Base-by-base conservation (phyloP, 2,329 filamentous ascomycete genomes). In the Ophiostoma himal-ulmi region DNA sequence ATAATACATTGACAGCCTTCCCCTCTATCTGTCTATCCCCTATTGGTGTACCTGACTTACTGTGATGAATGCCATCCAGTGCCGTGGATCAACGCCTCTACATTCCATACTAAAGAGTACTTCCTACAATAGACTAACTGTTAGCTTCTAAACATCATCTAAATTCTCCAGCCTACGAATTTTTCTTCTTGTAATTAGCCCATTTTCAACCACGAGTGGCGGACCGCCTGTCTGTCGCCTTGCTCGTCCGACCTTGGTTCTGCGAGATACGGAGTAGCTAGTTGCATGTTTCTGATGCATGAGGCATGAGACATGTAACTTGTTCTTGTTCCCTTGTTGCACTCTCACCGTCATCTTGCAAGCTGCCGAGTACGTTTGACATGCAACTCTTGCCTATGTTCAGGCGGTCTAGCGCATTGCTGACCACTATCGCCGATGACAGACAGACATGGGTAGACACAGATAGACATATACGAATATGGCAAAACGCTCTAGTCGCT, bases 321-420 rank as follows among this genome's bases (percentile, higher is more conserved):
- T 57, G 44, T 57, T 57, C n/a, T 26, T 22, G 48, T 22, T 8
- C 10, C 20, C 48, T 22, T 54, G 48, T 22, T 22, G n/a, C 52
- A 26, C 52, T 48, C 44, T 57, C 52, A 57, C 52, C 52, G 52
- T 57, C 52, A 13, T 10, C 10, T 57, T 57, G 39, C 39, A 44
- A 44, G 39, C 52, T 57, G 52, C 22, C 52, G 22, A 57, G n/a
- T 57, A 57, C 52, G 52, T 57, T 57, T 57, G n/a, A 26, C 52
- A 57, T 26, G 52, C 22, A 57, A 17, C 52, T 57, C 52, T 26
- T 14, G 48, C 52, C 52, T 57, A 1, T 39, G 11, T 39, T 10
- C 17, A n/a, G 44, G 44, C 44, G 44, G 44, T 48, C 44, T 48
- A n/a, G 44, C 44, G 7, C 10, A 10, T 39, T 10, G 11, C 37